These are phyloP conservation scores for Aspergillus oerlinghausenensis DNA, from an alignment of 2,329 filamentous ascomycete species.

Conservation along the genomic window DNA sequence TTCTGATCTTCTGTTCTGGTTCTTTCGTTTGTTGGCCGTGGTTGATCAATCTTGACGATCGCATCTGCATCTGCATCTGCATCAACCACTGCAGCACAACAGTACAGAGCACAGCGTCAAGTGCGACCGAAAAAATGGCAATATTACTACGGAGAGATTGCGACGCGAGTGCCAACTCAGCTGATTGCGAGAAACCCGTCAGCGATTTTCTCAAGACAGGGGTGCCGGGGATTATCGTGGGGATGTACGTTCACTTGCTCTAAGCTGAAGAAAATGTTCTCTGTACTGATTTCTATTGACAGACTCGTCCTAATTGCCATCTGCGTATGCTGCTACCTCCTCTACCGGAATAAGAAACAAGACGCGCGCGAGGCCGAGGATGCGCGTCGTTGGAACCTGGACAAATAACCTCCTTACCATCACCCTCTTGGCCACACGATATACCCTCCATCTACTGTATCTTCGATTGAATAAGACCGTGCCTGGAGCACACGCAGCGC, in stretches of 20 bases:
- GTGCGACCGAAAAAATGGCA: background rate
- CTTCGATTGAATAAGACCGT: background rate
- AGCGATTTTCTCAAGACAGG: constrained; percentile 16
- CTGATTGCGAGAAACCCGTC: constrained; percentile 11
- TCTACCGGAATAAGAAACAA: constrained; percentile 13
- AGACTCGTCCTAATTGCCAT: constrained; percentile 11
- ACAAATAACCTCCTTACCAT: background rate
- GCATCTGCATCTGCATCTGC: too few species aligned
- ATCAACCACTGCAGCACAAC: too few species aligned
- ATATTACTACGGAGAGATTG: background rate
- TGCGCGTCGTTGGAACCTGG: constrained; percentile 9
- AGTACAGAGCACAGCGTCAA: background rate
- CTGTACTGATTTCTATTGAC: background rate
- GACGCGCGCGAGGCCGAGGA: constrained; percentile 11
- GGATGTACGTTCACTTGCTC: constrained; percentile 9
- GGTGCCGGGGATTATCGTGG: constrained; percentile 13
- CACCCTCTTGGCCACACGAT: background rate
- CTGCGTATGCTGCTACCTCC: constrained; percentile 10
- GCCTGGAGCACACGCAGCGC: background rate
- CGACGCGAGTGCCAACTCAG: background rate
- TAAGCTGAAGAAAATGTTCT: background rate
- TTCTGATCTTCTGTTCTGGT: background rate
- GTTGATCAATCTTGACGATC: background rate
- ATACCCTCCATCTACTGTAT: too few species aligned
- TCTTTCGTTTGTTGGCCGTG: background rate